These are phyloP conservation scores for Martensiomyces pterosporus DNA, from an alignment of 192 early-diverging fungal species.

Conservation along the genomic window DNA sequence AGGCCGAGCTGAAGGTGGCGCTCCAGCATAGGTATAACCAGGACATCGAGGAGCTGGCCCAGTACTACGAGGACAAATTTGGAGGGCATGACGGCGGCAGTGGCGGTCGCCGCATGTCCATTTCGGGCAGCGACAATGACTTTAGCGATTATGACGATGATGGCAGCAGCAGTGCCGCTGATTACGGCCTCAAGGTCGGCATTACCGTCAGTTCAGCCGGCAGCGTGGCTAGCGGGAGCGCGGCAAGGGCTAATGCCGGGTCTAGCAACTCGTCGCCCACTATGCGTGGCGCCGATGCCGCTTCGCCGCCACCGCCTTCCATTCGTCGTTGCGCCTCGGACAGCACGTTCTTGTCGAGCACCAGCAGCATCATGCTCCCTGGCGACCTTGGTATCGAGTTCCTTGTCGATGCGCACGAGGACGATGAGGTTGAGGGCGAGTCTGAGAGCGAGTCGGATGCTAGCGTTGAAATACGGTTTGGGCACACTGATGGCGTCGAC, in stretches of 20 bases:
- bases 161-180: no score
- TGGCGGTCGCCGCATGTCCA: slow-evolving; percentile 11
- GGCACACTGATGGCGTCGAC: no score
- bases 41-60: slow-evolving; percentile 28
- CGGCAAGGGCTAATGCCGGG: no score
- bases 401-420: not conserved
- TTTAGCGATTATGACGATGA: slow-evolving; percentile 16
- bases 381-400: not conserved
- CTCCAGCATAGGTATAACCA: slow-evolving; percentile 39
- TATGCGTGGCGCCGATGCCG: not conserved
- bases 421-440: not conserved
- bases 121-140: slow-evolving; percentile 3
- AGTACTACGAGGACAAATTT: slow-evolving; percentile 21
- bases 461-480: no score
- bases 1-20: slow-evolving; percentile 23
- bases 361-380: not conserved
- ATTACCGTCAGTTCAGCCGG: no score
- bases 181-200: no score
- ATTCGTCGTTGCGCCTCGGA: not conserved
- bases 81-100: not conserved
- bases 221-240: no score
- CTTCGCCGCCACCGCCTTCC: not conserved
- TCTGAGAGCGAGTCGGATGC: slow-evolving; percentile 14
- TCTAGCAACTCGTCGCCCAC: not conserved
- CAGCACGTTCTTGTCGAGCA: not conserved